Evolutionary conservation across 2,329 filamentous ascomycete species (phyloP).

Genomic region (Fusarium udum): DNA sequence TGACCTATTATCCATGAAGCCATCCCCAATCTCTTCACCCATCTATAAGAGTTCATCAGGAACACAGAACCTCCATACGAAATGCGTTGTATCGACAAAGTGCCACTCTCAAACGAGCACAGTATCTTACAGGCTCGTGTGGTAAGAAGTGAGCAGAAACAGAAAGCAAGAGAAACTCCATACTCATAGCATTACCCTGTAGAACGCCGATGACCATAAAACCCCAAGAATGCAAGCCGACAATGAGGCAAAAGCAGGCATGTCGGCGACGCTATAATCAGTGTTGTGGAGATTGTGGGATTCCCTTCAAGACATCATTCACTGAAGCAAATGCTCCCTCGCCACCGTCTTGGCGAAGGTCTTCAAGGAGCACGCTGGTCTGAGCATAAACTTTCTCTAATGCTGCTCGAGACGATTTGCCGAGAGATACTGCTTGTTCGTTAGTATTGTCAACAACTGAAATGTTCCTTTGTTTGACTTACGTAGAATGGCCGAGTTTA

Average conservation of each 20-base stretch:
- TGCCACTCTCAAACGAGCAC: neutral
- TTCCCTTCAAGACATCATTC: slow-evolving; percentile 58
- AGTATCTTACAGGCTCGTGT: neutral
- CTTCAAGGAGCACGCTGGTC: slow-evolving; percentile 85
- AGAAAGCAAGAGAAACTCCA: slow-evolving; percentile 16
- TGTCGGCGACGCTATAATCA: slow-evolving; percentile 30
- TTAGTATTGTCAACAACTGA: slow-evolving; percentile 28
- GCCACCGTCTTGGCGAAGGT: slow-evolving; percentile 81
- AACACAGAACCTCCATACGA: neutral
- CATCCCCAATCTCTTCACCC: neutral
- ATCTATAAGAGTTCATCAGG: slow-evolving; percentile 16
- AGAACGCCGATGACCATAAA: slow-evolving; percentile 38
- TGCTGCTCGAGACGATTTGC: slow-evolving; percentile 87
- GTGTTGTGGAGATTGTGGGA: slow-evolving; percentile 52
- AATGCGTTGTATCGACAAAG: slow-evolving; percentile 7
- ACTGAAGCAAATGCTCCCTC: slow-evolving; percentile 82
- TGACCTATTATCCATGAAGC: slow-evolving; percentile 1
- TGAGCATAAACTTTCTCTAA: slow-evolving; percentile 88
- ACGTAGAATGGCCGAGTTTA: slow-evolving; percentile 94
- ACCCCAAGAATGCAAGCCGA: slow-evolving; percentile 28
- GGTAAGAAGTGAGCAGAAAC: neutral
- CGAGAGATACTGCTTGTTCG: slow-evolving; percentile 75
- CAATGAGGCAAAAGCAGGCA: slow-evolving; percentile 6
- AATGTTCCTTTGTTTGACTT: slow-evolving; percentile 49
- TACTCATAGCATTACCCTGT: slow-evolving; percentile 21